A percentile compares a stretch with the other conserved stretches of the same genome.
Evolutionary conservation across 106 monocot genomes (phyloP).

Genomic region (Allium sativum): DNA sequence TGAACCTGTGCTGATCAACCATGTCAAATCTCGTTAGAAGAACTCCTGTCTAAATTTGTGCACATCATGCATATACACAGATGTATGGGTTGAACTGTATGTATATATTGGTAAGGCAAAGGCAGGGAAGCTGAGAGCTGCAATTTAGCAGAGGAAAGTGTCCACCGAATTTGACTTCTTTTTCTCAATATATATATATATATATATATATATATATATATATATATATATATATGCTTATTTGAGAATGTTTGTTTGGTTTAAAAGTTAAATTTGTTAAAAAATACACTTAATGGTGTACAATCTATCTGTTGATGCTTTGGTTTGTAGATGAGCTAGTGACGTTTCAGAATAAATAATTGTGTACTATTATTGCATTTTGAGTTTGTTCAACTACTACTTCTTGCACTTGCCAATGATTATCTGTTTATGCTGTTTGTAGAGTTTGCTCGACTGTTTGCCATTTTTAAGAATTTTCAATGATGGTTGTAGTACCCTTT

Average conservation of each 20-base stretch:
- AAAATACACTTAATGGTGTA: not conserved
- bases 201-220: not conserved
- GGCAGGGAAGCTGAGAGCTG: not conserved
- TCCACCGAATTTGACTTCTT: not conserved
- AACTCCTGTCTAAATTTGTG: constrained; percentile 8
- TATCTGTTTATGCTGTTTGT: too few relatives aligned
- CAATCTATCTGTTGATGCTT: not conserved
- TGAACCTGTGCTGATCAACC: constrained; percentile 13
- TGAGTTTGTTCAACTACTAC: not conserved
- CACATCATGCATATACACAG: not conserved
- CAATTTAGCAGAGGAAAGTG: not conserved
- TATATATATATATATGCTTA: not conserved
- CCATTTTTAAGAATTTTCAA: too few relatives aligned
- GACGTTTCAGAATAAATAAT: not conserved
- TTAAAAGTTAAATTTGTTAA: not conserved
- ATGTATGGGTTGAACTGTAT: constrained; percentile 9
- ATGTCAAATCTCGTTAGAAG: not conserved
- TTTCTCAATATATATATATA: not conserved
- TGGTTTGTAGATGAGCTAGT: not conserved
- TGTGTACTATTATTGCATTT: not conserved
- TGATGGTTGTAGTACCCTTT: too few relatives aligned
- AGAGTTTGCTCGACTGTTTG: too few relatives aligned
- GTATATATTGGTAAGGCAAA: constrained; percentile 5
- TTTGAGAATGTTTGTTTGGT: not conserved
- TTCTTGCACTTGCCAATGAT: too few relatives aligned